Evolutionary conservation across 2,329 filamentous ascomycete genomes (phyloP).

Genomic region (Cryphonectria nitschkei): DNA sequence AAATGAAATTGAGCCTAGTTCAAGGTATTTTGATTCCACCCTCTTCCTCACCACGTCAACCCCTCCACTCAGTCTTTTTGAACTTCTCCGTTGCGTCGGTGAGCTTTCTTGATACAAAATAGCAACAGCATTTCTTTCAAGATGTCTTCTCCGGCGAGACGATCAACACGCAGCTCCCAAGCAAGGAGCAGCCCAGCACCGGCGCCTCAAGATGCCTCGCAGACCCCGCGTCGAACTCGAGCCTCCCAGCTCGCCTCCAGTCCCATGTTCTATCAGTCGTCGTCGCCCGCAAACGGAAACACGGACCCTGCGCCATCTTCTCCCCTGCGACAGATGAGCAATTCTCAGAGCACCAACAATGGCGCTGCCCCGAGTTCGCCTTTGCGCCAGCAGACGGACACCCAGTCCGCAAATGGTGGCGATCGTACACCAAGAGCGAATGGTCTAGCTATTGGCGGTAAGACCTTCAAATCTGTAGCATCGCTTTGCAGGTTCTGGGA

Average conservation of each 20-base stretch:
- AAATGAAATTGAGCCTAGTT: slow-evolving; percentile 9
- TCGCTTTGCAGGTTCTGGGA: not conserved
- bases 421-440: slow-evolving; percentile 74
- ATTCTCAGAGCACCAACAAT: slow-evolving; percentile 55
- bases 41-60: slow-evolving; percentile 10
- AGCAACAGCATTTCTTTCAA: slow-evolving; percentile 31
- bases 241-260: slow-evolving; percentile 69
- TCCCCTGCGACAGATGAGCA: slow-evolving; percentile 60
- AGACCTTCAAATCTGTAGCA: slow-evolving; percentile 32
- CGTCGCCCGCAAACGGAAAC: slow-evolving; percentile 43
- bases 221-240: slow-evolving; percentile 43
- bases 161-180: slow-evolving; percentile 55
- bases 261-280: slow-evolving; percentile 75
- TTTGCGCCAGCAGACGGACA: slow-evolving; percentile 61
- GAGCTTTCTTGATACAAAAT: slow-evolving; percentile 3
- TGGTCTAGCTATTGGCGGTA: slow-evolving; percentile 65
- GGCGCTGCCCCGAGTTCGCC: slow-evolving; percentile 59
- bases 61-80: not conserved
- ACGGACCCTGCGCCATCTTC: slow-evolving; percentile 50
- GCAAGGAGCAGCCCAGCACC: slow-evolving; percentile 39
- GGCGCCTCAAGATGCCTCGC: slow-evolving; percentile 8
- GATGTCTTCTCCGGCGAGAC: slow-evolving; percentile 67
- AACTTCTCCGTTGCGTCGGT: slow-evolving; percentile 6
- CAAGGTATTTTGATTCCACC: slow-evolving; percentile 9
- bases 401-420: slow-evolving; percentile 57